A percentile compares a stretch with the other conserved stretches of the same genome.
These are phyloP conservation scores for Penicillium alfredii DNA, from an alignment of 495 filamentous ascomycete species.

Conservation along the genomic window DNA sequence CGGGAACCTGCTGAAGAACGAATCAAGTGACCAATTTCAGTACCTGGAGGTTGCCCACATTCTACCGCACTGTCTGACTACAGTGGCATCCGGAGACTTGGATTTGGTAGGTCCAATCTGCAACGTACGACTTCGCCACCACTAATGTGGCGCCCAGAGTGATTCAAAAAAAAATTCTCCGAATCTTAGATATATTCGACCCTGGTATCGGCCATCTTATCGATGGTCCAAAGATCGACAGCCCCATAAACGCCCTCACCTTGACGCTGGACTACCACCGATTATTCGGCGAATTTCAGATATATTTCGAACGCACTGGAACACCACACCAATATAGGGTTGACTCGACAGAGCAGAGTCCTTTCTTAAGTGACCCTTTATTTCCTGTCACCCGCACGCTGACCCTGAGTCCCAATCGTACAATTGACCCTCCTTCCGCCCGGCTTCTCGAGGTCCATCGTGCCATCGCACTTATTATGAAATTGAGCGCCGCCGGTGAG, in stretches of 20 bases:
- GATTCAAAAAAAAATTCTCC: conserved; percentile 18
- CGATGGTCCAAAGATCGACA: conserved; percentile 11
- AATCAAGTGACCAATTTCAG: conserved; percentile 7
- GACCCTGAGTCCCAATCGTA: conserved; percentile 19
- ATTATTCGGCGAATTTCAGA: conserved; percentile 23
- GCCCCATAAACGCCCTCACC: conserved; percentile 22
- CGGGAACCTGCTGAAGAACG: conserved; percentile 6
- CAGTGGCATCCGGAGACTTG: conserved; percentile 2
- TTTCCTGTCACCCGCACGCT: conserved; percentile 23
- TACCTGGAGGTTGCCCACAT: conserved; percentile 18
- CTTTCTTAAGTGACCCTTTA: conserved; percentile 21
- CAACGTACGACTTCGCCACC: too few species aligned
- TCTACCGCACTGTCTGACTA: conserved; percentile 14
- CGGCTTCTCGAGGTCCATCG: conserved; percentile 29
- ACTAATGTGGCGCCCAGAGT: too few species aligned
- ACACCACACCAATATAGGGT: conserved; percentile 21
- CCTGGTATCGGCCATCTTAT: conserved; percentile 15
- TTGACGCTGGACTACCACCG: conserved; percentile 20
- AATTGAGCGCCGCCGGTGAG: conserved; percentile 28
- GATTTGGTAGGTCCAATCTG: conserved; percentile 8
- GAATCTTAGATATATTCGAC: conserved; percentile 20
- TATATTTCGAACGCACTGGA: conserved; percentile 20
- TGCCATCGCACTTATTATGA: conserved; percentile 29
- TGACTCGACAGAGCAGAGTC: conserved; percentile 13
- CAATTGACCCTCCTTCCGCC: conserved; percentile 22